Evolutionary conservation across 2,329 filamentous ascomycete species (phyloP).

Genomic region (Fusarium foetens): DNA sequence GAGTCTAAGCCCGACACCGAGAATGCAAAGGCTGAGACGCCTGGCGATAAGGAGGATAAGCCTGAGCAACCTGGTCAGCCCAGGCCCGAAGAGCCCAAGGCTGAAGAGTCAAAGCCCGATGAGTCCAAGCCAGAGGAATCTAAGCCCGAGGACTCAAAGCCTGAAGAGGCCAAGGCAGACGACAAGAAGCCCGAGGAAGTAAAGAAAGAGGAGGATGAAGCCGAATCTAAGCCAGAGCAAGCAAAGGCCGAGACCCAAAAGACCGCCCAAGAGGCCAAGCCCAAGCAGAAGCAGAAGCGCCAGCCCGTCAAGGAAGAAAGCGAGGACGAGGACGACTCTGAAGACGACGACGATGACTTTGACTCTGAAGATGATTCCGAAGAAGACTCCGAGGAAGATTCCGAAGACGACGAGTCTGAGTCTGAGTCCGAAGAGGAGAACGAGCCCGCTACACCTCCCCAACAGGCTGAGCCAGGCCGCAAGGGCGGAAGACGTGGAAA

Average conservation of each 20-base stretch:
- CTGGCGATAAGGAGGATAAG: slow-evolving; percentile 9
- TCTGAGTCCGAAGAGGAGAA: slow-evolving; percentile 40
- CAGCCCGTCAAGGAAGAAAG: slow-evolving; percentile 27
- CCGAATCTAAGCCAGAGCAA: slow-evolving; percentile 15
- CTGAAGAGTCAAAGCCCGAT: background rate
- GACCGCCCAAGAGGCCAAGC: slow-evolving; percentile 14
- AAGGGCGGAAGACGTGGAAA: slow-evolving; percentile 6
- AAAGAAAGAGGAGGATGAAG: slow-evolving; percentile 15
- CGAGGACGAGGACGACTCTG: slow-evolving; percentile 28
- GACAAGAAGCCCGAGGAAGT: slow-evolving; percentile 20
- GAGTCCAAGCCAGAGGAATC: background rate
- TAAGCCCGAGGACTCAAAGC: slow-evolving; percentile 8
- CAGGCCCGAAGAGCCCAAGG: slow-evolving; percentile 1
- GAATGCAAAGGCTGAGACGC: slow-evolving; percentile 22
- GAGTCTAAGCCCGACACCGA: slow-evolving; percentile 15
- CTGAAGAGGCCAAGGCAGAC: slow-evolving; percentile 10
- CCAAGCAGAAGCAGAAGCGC: slow-evolving; percentile 26
- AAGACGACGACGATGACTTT: slow-evolving; percentile 31
- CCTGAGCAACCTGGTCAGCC: slow-evolving; percentile 8
- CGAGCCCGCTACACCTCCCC: slow-evolving; percentile 41
- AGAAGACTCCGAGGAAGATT: slow-evolving; percentile 28
- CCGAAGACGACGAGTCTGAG: slow-evolving; percentile 37
- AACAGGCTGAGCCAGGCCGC: slow-evolving; percentile 23
- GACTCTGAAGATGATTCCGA: slow-evolving; percentile 35
- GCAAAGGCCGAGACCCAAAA: slow-evolving; percentile 15